A percentile compares a stretch with the other conserved stretches of the same genome.
Evolutionary conservation across 352 stramenopile genomes (phyloP).

Genomic region (Pythium biforme): DNA sequence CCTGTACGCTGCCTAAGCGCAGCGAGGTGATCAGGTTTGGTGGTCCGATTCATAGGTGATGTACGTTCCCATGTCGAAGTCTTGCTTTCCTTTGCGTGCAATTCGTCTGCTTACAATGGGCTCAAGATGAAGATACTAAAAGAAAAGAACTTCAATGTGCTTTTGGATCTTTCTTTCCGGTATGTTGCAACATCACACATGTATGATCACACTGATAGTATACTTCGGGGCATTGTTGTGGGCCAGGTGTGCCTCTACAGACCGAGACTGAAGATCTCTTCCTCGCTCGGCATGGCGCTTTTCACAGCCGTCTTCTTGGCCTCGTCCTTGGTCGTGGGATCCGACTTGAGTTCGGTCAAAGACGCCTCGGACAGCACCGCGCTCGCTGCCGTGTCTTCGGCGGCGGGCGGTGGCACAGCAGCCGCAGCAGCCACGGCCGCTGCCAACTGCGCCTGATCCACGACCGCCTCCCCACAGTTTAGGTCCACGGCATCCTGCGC

Average conservation of each 20-base stretch:
- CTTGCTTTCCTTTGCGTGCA: too few relatives aligned
- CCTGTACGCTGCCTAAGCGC: slow-evolving; percentile 54
- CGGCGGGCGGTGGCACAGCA: background rate
- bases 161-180: background rate
- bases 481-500: slow-evolving; percentile 16
- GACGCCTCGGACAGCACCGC: background rate
- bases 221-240: background rate
- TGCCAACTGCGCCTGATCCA: slow-evolving; percentile 11
- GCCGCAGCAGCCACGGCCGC: background rate
- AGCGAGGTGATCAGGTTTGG: background rate
- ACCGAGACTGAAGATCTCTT: slow-evolving; percentile 82
- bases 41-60: too few relatives aligned
- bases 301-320: slow-evolving; percentile 12
- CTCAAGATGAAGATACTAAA: too few relatives aligned
- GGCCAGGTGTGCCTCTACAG: slow-evolving; percentile 41
- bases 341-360: slow-evolving; percentile 1
- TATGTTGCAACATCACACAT: background rate
- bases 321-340: slow-evolving; percentile 8
- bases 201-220: slow-evolving; percentile 2
- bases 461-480: slow-evolving; percentile 25
- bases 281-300: slow-evolving; percentile 32
- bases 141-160: background rate
- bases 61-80: too few relatives aligned
- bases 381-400: background rate
- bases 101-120: too few relatives aligned